Evolutionary conservation across 2,329 filamentous ascomycete species (phyloP).

Genomic region (Cercospora sp.): DNA sequence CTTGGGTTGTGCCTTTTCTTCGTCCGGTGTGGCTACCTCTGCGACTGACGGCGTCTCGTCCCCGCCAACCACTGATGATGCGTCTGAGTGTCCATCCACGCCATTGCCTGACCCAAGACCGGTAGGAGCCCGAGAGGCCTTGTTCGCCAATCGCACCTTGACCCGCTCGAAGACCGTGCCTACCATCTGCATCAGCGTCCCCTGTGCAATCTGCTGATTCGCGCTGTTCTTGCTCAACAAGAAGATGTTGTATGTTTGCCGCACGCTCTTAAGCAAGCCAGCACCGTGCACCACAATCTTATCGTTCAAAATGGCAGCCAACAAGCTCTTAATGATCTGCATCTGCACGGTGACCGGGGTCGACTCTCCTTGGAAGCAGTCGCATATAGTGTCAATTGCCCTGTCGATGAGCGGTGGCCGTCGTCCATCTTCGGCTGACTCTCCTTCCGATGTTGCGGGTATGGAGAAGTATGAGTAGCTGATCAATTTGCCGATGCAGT

Average conservation of each 20-base stretch:
- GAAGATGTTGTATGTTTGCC: conserved; percentile 99
- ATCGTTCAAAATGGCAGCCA: conserved; percentile 94
- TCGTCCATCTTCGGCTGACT: conserved; percentile 18
- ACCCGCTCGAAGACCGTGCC: conserved; percentile 97
- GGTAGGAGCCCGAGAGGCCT: conserved; percentile 67
- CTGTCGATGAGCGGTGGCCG: conserved; percentile 82
- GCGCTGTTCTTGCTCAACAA: conserved; percentile 88
- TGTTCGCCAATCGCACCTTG: conserved; percentile 79
- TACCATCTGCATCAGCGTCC: conserved; percentile 96
- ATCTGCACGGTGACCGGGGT: conserved; percentile 90
- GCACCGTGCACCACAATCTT: conserved; percentile 98
- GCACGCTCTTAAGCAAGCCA: conserved; percentile 90
- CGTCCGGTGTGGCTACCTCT: conserved; percentile 45
- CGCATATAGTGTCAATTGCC: conserved; percentile 98
- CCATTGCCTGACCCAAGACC: conserved; percentile 45
- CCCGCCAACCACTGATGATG: conserved; percentile 27
- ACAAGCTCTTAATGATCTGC: conserved; percentile 94
- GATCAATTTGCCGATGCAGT: conserved; percentile 98
- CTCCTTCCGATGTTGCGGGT: conserved; percentile 46
- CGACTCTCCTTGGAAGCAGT: conserved; percentile 96
- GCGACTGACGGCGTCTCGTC: conserved; percentile 32
- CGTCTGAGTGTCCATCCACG: conserved; percentile 34
- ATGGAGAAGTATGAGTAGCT: conserved; percentile 98
- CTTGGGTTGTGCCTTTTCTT: conserved; percentile 53
- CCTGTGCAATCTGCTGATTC: conserved; percentile 96